Conservation (phyloP, 495 filamentous ascomycete species). For the Podospora anserina region DNA sequence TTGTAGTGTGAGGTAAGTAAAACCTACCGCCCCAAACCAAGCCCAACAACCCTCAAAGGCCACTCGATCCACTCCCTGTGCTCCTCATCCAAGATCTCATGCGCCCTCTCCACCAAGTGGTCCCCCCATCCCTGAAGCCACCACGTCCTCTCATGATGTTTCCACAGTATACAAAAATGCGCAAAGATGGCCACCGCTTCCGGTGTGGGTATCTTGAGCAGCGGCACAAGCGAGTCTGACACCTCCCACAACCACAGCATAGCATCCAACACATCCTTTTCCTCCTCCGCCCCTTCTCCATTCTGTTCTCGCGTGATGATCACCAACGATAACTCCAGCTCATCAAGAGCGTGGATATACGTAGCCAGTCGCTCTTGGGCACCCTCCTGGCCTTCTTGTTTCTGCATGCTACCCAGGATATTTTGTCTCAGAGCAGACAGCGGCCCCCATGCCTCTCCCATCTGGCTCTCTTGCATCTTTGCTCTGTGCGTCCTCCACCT, state of each 20-base stretch:
- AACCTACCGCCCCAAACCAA: conserved; percentile 15
- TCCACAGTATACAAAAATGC: conserved; percentile 33
- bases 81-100: conserved; percentile 33
- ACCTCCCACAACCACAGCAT: conserved; percentile 41
- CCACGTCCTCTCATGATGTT: conserved; percentile 34
- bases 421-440: conserved; percentile 17
- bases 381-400: neutral
- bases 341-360: conserved; percentile 31
- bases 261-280: conserved; percentile 33
- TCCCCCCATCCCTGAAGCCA: conserved; percentile 39
- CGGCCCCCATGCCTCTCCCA: neutral
- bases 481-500: conserved; percentile 26
- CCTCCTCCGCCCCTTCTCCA: conserved; percentile 11
- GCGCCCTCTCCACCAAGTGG: conserved; percentile 29
- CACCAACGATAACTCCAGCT: conserved; percentile 30
- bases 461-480: conserved; percentile 7
- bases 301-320: conserved; percentile 2
- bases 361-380: conserved; percentile 18
- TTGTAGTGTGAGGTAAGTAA: too few relatives aligned
- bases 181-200: conserved; percentile 39
- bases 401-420: conserved; percentile 5
- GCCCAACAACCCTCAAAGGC: conserved; percentile 29
- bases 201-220: conserved; percentile 29
- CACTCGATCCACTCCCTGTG: conserved; percentile 35
- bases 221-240: conserved; percentile 33